Conservation (phyloP, 495 filamentous ascomycete genomes). For the Aspergillus cavernicola region DNA sequence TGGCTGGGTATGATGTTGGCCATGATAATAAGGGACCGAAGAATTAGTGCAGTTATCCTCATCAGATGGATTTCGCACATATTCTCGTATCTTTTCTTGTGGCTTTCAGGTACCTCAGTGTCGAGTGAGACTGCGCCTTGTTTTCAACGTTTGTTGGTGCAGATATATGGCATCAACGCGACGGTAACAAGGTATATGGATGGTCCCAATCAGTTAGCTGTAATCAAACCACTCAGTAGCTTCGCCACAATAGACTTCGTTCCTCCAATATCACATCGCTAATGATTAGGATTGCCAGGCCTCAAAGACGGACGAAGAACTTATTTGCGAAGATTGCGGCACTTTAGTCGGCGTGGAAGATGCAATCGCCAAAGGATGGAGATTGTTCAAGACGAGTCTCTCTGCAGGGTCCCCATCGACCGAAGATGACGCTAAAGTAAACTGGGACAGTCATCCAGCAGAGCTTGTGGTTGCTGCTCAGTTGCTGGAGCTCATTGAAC, state of each 20-base stretch:
- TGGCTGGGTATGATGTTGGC: background rate
- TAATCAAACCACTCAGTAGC: background rate
- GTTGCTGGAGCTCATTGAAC: constrained; percentile 47
- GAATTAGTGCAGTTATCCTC: constrained; percentile 32
- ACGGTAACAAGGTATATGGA: constrained; percentile 55
- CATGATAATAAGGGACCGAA: constrained; percentile 15
- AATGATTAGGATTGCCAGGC: constrained; percentile 21
- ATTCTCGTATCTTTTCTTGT: constrained; percentile 31
- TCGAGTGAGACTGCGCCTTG: constrained; percentile 21
- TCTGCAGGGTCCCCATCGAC: constrained; percentile 20
- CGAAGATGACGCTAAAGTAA: background rate
- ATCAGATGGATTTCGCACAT: constrained; percentile 48
- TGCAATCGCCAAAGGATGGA: constrained; percentile 34
- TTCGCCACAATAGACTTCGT: background rate
- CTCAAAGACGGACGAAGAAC: constrained; percentile 16
- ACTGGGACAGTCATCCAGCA: constrained; percentile 37
- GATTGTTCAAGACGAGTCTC: constrained; percentile 51
- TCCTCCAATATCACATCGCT: too few species aligned
- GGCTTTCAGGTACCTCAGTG: constrained; percentile 9
- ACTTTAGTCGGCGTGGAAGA: constrained; percentile 44
- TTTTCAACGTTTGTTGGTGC: constrained; percentile 31
- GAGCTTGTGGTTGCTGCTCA: constrained; percentile 53
- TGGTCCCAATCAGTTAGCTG: background rate
- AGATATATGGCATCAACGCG: constrained; percentile 51
- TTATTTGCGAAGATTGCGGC: constrained; percentile 40